These are phyloP conservation scores for Fusarium sterilihyphosum DNA, from an alignment of 2,329 filamentous ascomycete species.

Conservation along the genomic window DNA sequence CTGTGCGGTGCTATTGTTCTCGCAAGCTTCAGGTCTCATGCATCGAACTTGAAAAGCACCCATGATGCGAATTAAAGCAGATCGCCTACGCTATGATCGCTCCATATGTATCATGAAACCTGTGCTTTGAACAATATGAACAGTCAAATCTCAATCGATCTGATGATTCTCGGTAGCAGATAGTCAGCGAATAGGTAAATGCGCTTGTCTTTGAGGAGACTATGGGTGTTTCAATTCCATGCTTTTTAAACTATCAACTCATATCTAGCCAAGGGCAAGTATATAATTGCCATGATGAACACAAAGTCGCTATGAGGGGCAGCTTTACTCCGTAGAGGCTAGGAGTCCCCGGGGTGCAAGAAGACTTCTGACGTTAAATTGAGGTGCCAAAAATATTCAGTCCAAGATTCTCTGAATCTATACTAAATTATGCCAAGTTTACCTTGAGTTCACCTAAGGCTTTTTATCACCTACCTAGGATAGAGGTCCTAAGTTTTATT, in stretches of 20 bases:
- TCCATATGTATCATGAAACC: conserved; percentile 22
- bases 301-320: conserved; percentile 25
- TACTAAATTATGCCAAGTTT: too few relatives aligned
- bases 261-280: neutral
- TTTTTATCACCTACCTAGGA: too few relatives aligned
- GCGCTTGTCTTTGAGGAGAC: too few relatives aligned
- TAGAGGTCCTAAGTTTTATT: too few relatives aligned
- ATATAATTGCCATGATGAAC: conserved; percentile 20
- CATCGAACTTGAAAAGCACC: neutral
- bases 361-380: too few relatives aligned
- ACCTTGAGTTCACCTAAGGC: too few relatives aligned
- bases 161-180: neutral
- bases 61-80: neutral
- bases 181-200: neutral
- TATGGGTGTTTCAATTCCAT: fast-evolving
- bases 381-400: too few relatives aligned
- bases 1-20: neutral
- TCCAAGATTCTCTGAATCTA: too few relatives aligned
- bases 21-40: neutral
- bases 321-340: conserved; percentile 4
- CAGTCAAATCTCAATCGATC: neutral
- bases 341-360: neutral
- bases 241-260: neutral
- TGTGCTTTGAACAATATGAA: conserved; percentile 5
- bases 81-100: conserved; percentile 19